phyloP scores from a whole-genome alignment of 345 rosid species.

The Eucalyptus sideroxylon region DNA sequence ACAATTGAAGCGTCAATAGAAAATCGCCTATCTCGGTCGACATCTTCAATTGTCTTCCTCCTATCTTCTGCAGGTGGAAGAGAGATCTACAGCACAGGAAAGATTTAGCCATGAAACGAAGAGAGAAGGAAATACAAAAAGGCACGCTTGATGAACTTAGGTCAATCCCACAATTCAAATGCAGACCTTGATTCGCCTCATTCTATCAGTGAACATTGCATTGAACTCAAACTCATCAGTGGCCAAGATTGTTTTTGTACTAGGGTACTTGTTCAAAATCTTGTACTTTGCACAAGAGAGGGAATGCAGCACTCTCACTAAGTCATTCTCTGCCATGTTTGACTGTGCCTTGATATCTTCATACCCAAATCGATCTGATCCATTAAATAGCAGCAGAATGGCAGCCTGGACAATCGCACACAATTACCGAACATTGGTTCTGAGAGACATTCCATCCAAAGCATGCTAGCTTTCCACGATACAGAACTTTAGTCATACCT shows the following conservation, averaged over 20 bases:
- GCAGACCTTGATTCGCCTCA: slow-evolving; percentile 30
- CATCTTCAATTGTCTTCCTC: slow-evolving; percentile 24
- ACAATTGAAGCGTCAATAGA: slow-evolving; percentile 29
- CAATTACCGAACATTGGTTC: background rate
- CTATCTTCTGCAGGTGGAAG: slow-evolving; percentile 22
- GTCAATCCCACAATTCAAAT: background rate
- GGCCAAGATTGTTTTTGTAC: slow-evolving; percentile 6
- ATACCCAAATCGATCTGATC: slow-evolving; percentile 18
- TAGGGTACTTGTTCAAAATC: slow-evolving; percentile 22
- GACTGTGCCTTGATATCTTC: slow-evolving; percentile 20
- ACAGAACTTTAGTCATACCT: background rate
- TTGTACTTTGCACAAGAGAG: slow-evolving; percentile 26
- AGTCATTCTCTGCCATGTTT: slow-evolving; percentile 17
- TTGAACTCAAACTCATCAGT: slow-evolving; percentile 29
- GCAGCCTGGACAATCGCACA: slow-evolving; percentile 11
- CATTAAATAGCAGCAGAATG: slow-evolving; percentile 19
- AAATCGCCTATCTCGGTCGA: slow-evolving; percentile 16
- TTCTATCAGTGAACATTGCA: slow-evolving; percentile 15
- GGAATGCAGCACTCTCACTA: slow-evolving; percentile 25
- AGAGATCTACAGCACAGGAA: slow-evolving; percentile 9
- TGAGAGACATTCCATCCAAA: background rate
- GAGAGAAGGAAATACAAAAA: background rate
- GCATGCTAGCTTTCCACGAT: background rate
- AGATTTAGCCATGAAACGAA: background rate
- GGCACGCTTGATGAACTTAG: background rate